phyloP scores from a whole-genome alignment of 2,329 filamentous ascomycete species.

The Microthyrium microscopicum region DNA sequence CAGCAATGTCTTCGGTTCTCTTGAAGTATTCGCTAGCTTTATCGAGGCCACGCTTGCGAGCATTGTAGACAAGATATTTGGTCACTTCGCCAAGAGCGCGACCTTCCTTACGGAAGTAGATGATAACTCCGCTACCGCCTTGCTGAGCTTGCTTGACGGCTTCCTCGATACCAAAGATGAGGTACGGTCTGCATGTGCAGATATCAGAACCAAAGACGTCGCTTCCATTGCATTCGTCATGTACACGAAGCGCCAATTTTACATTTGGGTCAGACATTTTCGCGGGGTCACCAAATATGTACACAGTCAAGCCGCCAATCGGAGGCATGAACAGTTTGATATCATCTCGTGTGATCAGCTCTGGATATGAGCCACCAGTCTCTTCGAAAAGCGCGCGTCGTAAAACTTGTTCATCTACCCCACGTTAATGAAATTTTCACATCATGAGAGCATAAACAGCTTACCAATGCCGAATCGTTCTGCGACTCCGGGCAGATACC shows the following conservation, averaged over 20 bases:
- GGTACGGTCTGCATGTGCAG: conserved; percentile 87
- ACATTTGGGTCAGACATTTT: conserved; percentile 82
- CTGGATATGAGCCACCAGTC: conserved; percentile 89
- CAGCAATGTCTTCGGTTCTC: conserved; percentile 94
- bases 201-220: conserved; percentile 98
- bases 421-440: not conserved
- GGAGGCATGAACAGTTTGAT: conserved; percentile 93
- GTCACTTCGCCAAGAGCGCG: conserved; percentile 89
- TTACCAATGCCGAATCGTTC: conserved; percentile 78
- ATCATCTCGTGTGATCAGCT: conserved; percentile 85
- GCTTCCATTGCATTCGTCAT: conserved; percentile 83
- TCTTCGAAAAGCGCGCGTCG: conserved; percentile 84
- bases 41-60: conserved; percentile 25
- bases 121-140: conserved; percentile 84
- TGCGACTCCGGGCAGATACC: conserved; percentile 46
- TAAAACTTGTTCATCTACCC: conserved; percentile 62
- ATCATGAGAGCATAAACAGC: too few species aligned
- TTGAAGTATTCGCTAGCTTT: conserved; percentile 82
- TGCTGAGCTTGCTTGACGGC: conserved; percentile 94
- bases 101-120: conserved; percentile 97
- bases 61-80: conserved; percentile 72
- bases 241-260: conserved; percentile 68
- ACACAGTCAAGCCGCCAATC: conserved; percentile 89
- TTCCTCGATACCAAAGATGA: conserved; percentile 94
- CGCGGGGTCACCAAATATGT: conserved; percentile 88